Conservation (phyloP, 176 grass and related monocot species). For the Olyra latifolia region DNA sequence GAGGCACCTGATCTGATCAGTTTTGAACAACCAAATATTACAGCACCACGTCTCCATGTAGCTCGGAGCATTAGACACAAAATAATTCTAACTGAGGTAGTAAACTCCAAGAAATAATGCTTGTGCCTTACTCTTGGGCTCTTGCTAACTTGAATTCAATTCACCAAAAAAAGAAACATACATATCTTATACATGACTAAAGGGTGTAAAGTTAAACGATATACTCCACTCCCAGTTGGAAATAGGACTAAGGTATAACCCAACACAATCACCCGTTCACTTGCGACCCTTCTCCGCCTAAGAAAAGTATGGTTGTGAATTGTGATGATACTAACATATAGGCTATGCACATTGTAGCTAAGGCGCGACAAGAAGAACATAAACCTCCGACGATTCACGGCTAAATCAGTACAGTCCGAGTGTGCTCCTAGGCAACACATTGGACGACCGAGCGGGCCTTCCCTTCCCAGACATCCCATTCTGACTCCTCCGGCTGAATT, state of each 20-base stretch:
- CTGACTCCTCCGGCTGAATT: conserved; percentile 41
- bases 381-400: background rate
- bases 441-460: conserved; percentile 47
- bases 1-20: background rate
- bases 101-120: too few relatives aligned
- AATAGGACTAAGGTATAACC: conserved; percentile 31
- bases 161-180: background rate
- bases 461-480: conserved; percentile 37
- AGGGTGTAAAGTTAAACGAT: conserved; percentile 32
- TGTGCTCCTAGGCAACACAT: conserved; percentile 38
- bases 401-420: conserved; percentile 50
- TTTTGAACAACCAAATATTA: background rate
- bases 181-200: conserved; percentile 4
- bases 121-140: background rate
- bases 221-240: conserved; percentile 20
- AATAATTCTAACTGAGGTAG: too few relatives aligned
- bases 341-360: conserved; percentile 35
- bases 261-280: conserved; percentile 18
- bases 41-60: background rate
- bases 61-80: background rate
- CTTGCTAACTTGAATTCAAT: conserved; percentile 5
- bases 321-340: background rate
- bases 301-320: conserved; percentile 8
- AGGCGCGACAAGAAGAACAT: conserved; percentile 1
- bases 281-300: conserved; percentile 5